Base-by-base conservation (phyloP, 2,329 filamentous ascomycete species). In the Massarina eburnea region DNA sequence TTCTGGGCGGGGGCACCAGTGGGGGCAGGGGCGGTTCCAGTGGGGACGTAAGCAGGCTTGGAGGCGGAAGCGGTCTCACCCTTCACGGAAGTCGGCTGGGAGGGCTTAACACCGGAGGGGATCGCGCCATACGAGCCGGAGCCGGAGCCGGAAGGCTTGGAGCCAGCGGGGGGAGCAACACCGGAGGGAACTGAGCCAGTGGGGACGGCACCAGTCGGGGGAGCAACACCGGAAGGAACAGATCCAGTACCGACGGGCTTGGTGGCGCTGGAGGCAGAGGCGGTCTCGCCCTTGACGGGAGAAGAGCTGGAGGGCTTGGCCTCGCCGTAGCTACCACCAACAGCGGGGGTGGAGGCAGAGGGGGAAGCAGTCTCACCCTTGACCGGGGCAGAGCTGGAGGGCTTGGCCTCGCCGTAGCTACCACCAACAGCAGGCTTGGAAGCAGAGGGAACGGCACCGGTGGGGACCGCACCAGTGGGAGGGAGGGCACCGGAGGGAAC, bases 1-100 rank as follows among this genome's bases (percentile, higher is more conserved):
- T 76, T 72, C 49, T 63, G 63, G 12, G n/a, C 27, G 27, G n/a
- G n/a, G 43, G 53, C 50, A 33, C 40, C 49, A 33, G 51, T 51
- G 20, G 51, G 77, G 44, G 46, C 45, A 44, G 21, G 24, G 37
- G 41, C n/a, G n/a, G n/a, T n/a, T 30, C 20, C 35, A n/a, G 35
- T 38, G 20, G 35, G 35, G 20, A 24, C 26, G 35, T 24, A 38
- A 15, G 35, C 26, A n/a, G 45, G 26, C 8, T 27, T 27, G 18
- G 43, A 27, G 29, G n/a, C n/a, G n/a, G 22, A 40, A 21, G 39
- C 45, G 26, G 46, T 52, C 35, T 38, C 35, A 17, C 12, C 35
- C 35, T 34, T 34, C 15, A 17, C 32, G 15, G 32, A 15, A 18
- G 32, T 34, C 3, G 32, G 19, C 3, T 34, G 10, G 32, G 42